phyloP scores from a whole-genome alignment of 495 filamentous ascomycete genomes.

The Articulospora tetracladia region DNA sequence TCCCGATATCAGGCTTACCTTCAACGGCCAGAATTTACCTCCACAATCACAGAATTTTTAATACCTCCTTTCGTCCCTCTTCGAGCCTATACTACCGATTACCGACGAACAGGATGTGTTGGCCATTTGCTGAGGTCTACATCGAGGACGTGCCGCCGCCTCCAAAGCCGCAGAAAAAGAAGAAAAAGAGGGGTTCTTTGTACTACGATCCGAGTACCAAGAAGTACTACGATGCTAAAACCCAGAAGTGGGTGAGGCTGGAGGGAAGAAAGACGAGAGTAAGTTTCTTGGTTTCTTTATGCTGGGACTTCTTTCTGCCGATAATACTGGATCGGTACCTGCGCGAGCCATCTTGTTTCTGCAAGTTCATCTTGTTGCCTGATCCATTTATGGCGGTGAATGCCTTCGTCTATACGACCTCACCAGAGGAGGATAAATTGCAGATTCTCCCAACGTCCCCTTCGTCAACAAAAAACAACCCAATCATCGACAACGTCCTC shows the following conservation, averaged over 20 bases:
- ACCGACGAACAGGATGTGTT: slow-evolving; percentile 31
- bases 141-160: slow-evolving; percentile 24
- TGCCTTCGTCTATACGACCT: too few species aligned
- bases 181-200: slow-evolving; percentile 18
- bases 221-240: slow-evolving; percentile 14
- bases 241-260: slow-evolving; percentile 14
- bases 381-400: too few species aligned
- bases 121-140: slow-evolving; percentile 30
- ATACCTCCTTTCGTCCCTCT: slow-evolving; percentile 11
- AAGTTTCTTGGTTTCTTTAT: slow-evolving; percentile 4
- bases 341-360: too few species aligned
- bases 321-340: too few species aligned
- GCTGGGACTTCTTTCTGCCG: background rate
- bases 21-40: background rate
- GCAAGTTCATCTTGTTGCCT: background rate
- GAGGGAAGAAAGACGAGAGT: slow-evolving; percentile 6
- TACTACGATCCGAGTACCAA: slow-evolving; percentile 16
- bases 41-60: background rate
- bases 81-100: background rate
- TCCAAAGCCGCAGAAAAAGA: slow-evolving; percentile 20
- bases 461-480: too few species aligned
- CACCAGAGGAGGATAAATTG: too few species aligned
- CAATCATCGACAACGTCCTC: too few species aligned
- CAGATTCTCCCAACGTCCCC: too few species aligned
- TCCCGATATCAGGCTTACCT: background rate